phyloP scores from a whole-genome alignment of 208 protist genomes.

The Leishmania turanica region DNA sequence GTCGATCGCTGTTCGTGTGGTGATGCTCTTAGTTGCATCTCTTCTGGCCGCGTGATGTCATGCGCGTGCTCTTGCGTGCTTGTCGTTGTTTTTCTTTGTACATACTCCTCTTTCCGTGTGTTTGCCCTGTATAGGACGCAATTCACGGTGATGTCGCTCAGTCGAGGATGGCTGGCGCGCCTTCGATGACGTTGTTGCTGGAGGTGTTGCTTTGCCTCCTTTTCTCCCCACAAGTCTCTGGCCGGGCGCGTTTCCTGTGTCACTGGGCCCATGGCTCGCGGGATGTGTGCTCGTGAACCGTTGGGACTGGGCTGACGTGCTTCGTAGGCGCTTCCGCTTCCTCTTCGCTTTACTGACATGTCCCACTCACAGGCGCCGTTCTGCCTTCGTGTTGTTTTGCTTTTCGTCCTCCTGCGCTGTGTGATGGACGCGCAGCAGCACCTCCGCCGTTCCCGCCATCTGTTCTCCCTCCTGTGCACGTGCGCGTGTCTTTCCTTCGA shows the following conservation, averaged over 20 bases:
- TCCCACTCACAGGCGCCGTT: background rate
- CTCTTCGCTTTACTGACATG: background rate
- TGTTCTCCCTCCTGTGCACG: background rate
- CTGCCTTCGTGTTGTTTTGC: background rate
- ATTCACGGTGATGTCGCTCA: background rate
- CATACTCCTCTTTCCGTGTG: background rate
- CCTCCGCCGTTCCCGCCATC: background rate
- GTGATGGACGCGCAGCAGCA: background rate
- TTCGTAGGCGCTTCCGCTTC: background rate
- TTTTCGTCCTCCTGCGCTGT: background rate
- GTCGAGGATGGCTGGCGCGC: background rate
- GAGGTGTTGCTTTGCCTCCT: background rate
- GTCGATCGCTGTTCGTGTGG: background rate
- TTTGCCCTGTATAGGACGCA: background rate
- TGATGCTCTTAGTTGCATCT: background rate
- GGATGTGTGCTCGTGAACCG: background rate
- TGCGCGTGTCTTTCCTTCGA: background rate
- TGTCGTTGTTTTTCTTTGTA: background rate
- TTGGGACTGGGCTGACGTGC: background rate
- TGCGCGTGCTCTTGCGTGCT: background rate
- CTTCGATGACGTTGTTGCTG: background rate
- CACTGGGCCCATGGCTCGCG: background rate
- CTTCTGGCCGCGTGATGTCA: background rate
- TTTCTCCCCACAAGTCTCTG: background rate
- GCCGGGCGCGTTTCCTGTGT: background rate